A percentile compares a stretch with the other conserved stretches of the same genome.
Conservation (phyloP, 441 rosid genomes). For the Caryocar brasiliense region DNA sequence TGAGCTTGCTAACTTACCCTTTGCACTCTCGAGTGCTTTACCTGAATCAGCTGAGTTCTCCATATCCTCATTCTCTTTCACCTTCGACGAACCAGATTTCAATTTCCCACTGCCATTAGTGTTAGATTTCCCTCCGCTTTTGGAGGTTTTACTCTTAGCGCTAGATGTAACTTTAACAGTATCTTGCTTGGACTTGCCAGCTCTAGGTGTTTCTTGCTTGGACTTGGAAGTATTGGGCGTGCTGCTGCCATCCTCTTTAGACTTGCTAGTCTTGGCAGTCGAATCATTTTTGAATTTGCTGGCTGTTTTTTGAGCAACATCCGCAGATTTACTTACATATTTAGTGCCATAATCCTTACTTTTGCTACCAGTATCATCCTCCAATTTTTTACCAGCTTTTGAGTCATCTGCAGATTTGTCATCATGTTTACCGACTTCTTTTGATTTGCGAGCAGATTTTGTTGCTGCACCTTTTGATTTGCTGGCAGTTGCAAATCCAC, state of each 20-base stretch:
- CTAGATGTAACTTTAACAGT: slow-evolving; percentile 27
- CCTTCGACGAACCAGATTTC: slow-evolving; percentile 50
- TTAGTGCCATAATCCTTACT: slow-evolving; percentile 29
- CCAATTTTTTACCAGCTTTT: slow-evolving; percentile 26
- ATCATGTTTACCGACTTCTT: slow-evolving; percentile 31
- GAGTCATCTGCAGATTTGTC: slow-evolving; percentile 34
- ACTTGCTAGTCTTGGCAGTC: slow-evolving; percentile 30
- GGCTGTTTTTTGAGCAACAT: slow-evolving; percentile 25
- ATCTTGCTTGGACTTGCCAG: slow-evolving; percentile 45
- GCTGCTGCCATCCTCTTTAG: slow-evolving; percentile 38
- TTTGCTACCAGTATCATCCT: slow-evolving; percentile 30
- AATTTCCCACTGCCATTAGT: slow-evolving; percentile 35
- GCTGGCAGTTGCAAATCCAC: slow-evolving; percentile 54
- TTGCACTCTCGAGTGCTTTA: slow-evolving; percentile 27
- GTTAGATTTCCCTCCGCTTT: slow-evolving; percentile 33
- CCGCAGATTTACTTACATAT: slow-evolving; percentile 29
- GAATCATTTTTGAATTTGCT: slow-evolving; percentile 38
- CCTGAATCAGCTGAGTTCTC: slow-evolving; percentile 42
- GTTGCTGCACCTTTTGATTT: slow-evolving; percentile 47
- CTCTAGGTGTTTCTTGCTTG: slow-evolving; percentile 35
- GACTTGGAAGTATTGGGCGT: slow-evolving; percentile 31
- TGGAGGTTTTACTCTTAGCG: slow-evolving; percentile 31
- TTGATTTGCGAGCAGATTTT: slow-evolving; percentile 37
- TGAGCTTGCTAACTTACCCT: slow-evolving; percentile 33
- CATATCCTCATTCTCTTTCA: slow-evolving; percentile 37